phyloP scores from a whole-genome alignment of 2,329 filamentous ascomycete species.

The Hawksworthiomyces lignivorus region DNA sequence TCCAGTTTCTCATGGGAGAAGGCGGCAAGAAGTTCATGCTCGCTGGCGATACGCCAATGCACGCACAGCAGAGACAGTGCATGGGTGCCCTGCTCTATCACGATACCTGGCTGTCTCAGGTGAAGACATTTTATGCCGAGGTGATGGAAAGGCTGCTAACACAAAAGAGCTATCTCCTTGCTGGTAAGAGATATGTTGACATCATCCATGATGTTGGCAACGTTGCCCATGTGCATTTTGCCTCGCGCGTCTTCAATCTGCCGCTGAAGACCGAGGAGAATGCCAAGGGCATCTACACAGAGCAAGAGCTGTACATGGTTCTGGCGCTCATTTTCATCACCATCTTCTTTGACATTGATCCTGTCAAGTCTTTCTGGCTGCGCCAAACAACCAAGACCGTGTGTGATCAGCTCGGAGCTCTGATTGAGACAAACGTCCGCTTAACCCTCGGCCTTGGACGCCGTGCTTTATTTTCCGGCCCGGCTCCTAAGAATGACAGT shows the following conservation, averaged over 20 bases:
- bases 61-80: conserved; percentile 42
- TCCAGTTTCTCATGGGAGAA: conserved; percentile 54
- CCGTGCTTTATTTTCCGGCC: conserved; percentile 46
- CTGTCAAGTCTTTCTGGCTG: conserved; percentile 58
- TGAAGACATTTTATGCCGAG: conserved; percentile 60
- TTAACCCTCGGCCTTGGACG: conserved; percentile 34
- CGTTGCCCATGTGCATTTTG: conserved; percentile 56
- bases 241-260: conserved; percentile 54
- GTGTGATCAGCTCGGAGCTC: conserved; percentile 48
- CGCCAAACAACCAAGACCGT: conserved; percentile 50
- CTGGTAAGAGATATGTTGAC: conserved; percentile 58
- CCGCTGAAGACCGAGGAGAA: conserved; percentile 57
- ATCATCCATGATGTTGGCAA: conserved; percentile 64
- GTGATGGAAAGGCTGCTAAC: conserved; percentile 54
- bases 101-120: conserved; percentile 51
- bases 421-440: conserved; percentile 60
- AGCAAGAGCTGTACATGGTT: conserved; percentile 52
- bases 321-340: conserved; percentile 58
- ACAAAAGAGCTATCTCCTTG: conserved; percentile 57
- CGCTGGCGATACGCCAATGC: conserved; percentile 39
- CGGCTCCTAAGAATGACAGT: conserved; percentile 42
- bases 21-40: conserved; percentile 50
- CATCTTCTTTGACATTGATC: conserved; percentile 60
- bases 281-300: conserved; percentile 49
- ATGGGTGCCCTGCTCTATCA: conserved; percentile 53